Evolutionary conservation across 371 early-diverging fungal species (phyloP).

Genomic region (Mortierella sp.): DNA sequence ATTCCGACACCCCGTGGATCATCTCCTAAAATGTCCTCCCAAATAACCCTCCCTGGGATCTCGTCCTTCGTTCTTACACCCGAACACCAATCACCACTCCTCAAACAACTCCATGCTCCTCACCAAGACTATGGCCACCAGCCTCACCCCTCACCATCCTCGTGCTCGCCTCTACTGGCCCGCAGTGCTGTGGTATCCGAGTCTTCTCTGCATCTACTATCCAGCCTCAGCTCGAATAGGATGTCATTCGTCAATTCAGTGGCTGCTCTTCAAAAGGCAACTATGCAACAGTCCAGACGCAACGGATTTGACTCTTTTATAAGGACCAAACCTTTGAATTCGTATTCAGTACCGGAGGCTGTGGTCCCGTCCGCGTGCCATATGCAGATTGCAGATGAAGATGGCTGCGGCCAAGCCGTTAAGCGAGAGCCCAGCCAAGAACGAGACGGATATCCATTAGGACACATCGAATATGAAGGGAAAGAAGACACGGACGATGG

Average conservation of each 20-base stretch:
- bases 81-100: slow-evolving; percentile 12
- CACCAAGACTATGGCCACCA: slow-evolving; percentile 1
- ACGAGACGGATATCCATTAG: slow-evolving; percentile 1
- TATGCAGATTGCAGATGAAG: slow-evolving; percentile 6
- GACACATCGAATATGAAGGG: slow-evolving; percentile 17
- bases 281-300: background rate
- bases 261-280: slow-evolving; percentile 26
- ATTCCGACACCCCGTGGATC: slow-evolving; percentile 11
- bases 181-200: background rate
- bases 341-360: slow-evolving; percentile 2
- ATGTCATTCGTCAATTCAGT: slow-evolving; percentile 6
- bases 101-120: slow-evolving; percentile 8
- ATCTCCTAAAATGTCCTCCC: slow-evolving; percentile 1
- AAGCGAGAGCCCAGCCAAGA: slow-evolving; percentile 33
- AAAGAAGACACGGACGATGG: slow-evolving; percentile 22
- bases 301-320: background rate
- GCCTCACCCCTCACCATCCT: slow-evolving; percentile 4
- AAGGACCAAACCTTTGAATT: background rate
- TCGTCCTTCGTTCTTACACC: slow-evolving; percentile 36
- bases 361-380: slow-evolving; percentile 10
- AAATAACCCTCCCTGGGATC: slow-evolving; percentile 38
- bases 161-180: slow-evolving; percentile 3
- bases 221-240: background rate
- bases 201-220: background rate
- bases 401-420: slow-evolving; percentile 24